Base-by-base conservation (phyloP, 148 eudicot species). In the Vaccinium corymbosum region DNA sequence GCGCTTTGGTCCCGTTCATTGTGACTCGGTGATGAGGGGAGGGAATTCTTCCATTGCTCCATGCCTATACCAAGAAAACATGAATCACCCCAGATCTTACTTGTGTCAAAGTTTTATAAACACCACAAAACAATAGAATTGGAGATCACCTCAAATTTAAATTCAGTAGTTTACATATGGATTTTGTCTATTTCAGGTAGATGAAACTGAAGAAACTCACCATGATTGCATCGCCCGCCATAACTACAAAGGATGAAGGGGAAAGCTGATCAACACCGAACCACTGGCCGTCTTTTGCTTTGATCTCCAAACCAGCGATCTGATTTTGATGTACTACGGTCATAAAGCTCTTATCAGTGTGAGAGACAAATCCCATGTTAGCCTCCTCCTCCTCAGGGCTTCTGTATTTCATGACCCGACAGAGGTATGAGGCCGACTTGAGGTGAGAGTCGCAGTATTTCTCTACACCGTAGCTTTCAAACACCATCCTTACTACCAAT, bases 181-280 rank as follows among this genome's bases (percentile, higher is more conserved):
- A 49, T 49, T 49, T 49, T 49, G 51, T 8, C 9, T 49, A 49
- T 49, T 6, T 49, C 51, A 50, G 52, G 0, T 50, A 50, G 52
- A 50, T 13, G 57, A 55, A 13, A 29, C 4, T 20, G 8, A 14
- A 17, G 2, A 1, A 7, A 80, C 53, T 46, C 32, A 90, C 92
- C 92, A 90, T 78, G 82, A 86, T 87, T 19, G 88, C 92, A 62
- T 90, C 92, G 7, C 90, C 92, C 1, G 92, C 90, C 92, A 90
- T 90, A 66, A 90, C 90, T 3, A 90, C 87, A 57, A 87, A 79
- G n/a, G 92, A 88, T 20, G 90, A 87, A 84, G 90, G 90, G 7
- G 85, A 59, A 57, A 87, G 57, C 57, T 55, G 85, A 22, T 85
- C 88, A 62, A 90, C 89, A 29, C 80, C 48, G 76, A 90, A 88